A percentile compares a stretch with the other conserved stretches of the same genome.
phyloP scores from a whole-genome alignment of 1,284 basidiomycete genomes.

The Microbotryum scabiosae region DNA sequence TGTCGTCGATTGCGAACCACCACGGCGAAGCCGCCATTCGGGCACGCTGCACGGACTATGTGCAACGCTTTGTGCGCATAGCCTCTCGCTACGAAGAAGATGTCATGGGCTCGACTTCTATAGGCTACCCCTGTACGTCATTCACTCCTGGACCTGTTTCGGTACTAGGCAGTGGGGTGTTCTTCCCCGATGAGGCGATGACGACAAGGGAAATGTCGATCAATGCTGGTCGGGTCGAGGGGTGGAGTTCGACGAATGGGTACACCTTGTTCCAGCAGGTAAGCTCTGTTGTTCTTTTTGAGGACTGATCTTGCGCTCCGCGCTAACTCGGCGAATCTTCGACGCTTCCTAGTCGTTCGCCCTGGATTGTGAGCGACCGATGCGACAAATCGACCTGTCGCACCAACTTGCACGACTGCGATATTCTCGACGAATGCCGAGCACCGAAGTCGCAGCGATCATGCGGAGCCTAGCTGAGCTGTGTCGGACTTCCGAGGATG shows the following conservation, averaged over 20 bases:
- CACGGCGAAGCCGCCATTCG: slow-evolving; percentile 72
- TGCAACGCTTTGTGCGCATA: slow-evolving; percentile 61
- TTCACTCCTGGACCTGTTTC: slow-evolving; percentile 39
- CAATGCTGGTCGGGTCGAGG: slow-evolving; percentile 69
- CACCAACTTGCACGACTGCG: slow-evolving; percentile 66
- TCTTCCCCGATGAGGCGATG: slow-evolving; percentile 56
- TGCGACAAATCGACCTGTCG: slow-evolving; percentile 58
- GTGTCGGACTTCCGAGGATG: slow-evolving; percentile 68
- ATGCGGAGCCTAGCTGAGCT: slow-evolving; percentile 62
- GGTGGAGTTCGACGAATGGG: slow-evolving; percentile 60
- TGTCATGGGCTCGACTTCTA: slow-evolving; percentile 53
- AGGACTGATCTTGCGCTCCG: background rate
- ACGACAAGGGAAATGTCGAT: slow-evolving; percentile 54
- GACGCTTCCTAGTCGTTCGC: slow-evolving; percentile 48
- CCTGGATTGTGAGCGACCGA: slow-evolving; percentile 41
- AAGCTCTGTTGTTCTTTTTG: slow-evolving; percentile 30
- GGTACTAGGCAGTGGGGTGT: slow-evolving; percentile 57
- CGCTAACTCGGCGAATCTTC: background rate
- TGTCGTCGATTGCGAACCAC: slow-evolving; percentile 60
- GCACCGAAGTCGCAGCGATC: slow-evolving; percentile 63
- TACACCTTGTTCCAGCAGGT: slow-evolving; percentile 58
- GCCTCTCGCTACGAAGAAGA: slow-evolving; percentile 73
- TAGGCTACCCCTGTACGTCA: slow-evolving; percentile 51
- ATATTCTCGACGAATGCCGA: slow-evolving; percentile 52
- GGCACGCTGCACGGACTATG: slow-evolving; percentile 66